Percentiles rank a stretch among this genome's conserved stretches.
phyloP scores from a whole-genome alignment of 2,329 filamentous ascomycete genomes.

The Colletotrichum sp. region DNA sequence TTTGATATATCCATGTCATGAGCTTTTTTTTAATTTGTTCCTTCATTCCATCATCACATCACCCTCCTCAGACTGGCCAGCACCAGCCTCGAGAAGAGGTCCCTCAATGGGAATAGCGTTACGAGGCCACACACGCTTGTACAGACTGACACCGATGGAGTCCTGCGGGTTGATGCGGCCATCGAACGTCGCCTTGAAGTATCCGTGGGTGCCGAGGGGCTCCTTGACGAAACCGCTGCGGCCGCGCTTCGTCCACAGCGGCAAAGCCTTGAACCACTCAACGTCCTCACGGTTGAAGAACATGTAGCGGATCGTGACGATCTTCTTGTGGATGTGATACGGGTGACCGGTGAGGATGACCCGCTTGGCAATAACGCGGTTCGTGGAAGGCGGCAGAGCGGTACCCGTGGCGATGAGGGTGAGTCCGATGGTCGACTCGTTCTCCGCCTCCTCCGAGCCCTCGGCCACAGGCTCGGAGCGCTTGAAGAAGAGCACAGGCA shows the following conservation, averaged over 20 bases:
- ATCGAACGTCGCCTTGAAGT: slow-evolving; percentile 99
- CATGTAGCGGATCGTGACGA: slow-evolving; percentile 99
- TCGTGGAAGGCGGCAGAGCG: slow-evolving; percentile 76
- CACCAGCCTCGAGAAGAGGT: slow-evolving; percentile 42
- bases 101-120: slow-evolving; percentile 57
- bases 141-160: slow-evolving; percentile 86
- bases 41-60: slow-evolving; percentile 47
- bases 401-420: slow-evolving; percentile 87
- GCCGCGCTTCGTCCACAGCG: slow-evolving; percentile 91
- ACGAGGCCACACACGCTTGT: slow-evolving; percentile 85
- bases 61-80: slow-evolving; percentile 26
- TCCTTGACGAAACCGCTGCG: slow-evolving; percentile 94
- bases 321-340: slow-evolving; percentile 97
- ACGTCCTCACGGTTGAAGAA: slow-evolving; percentile 98
- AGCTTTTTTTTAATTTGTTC: slow-evolving; percentile 22
- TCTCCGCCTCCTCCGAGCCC: slow-evolving; percentile 45
- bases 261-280: slow-evolving; percentile 96
- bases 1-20: slow-evolving; percentile 20
- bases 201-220: slow-evolving; percentile 94
- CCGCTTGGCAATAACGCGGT: slow-evolving; percentile 88
- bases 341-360: slow-evolving; percentile 94
- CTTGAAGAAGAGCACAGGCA: slow-evolving; percentile 90
- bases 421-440: slow-evolving; percentile 55
- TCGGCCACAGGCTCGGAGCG: slow-evolving; percentile 45
- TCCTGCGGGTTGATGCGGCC: slow-evolving; percentile 95